Percentiles rank a stretch among this genome's conserved stretches.
These are phyloP conservation scores for Rossbeevera mucosa DNA, from an alignment of 768 basidiomycete species.

Conservation along the genomic window DNA sequence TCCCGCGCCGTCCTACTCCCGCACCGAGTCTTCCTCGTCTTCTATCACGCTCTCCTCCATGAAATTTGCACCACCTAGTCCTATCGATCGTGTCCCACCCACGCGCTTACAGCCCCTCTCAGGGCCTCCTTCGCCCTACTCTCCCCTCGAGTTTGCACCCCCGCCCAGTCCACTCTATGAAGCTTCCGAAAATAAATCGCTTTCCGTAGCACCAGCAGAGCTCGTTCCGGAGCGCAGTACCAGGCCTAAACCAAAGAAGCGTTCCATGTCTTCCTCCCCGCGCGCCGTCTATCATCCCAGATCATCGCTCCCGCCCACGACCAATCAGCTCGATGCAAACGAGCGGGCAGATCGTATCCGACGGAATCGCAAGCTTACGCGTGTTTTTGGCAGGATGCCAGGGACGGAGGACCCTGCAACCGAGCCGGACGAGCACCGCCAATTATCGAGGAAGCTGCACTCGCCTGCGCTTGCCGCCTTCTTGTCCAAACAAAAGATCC, in stretches of 20 bases:
- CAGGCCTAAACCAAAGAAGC: conserved; percentile 19
- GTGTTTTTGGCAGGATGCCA: conserved; percentile 71
- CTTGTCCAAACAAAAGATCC: conserved; percentile 28
- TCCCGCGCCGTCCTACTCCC: conserved; percentile 8
- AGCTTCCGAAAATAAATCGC: conserved; percentile 34
- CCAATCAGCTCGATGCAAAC: conserved; percentile 57
- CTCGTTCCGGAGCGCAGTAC: conserved; percentile 37
- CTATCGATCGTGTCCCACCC: conserved; percentile 7
- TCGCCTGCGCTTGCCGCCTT: conserved; percentile 25
- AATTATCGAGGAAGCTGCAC: conserved; percentile 17
- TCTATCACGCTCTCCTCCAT: conserved; percentile 26
- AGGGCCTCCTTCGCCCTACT: conserved; percentile 26
- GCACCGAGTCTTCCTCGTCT: conserved; percentile 10
- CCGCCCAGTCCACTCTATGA: conserved; percentile 8
- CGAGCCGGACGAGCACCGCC: conserved; percentile 24
- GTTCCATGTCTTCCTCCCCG: conserved; percentile 30
- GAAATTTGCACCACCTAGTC: conserved; percentile 28
- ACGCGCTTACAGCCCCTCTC: conserved; percentile 16
- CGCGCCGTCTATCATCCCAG: conserved; percentile 7
- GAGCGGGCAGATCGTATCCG: conserved; percentile 70
- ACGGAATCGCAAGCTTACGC: conserved; percentile 74
- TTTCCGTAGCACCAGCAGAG: conserved; percentile 43
- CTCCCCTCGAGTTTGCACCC: conserved; percentile 30
- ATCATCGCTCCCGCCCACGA: conserved; percentile 52
- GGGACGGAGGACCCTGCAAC: conserved; percentile 35